Conservation (phyloP, 2,329 filamentous ascomycete species). For the Stachybotrys chartarum region DNA sequence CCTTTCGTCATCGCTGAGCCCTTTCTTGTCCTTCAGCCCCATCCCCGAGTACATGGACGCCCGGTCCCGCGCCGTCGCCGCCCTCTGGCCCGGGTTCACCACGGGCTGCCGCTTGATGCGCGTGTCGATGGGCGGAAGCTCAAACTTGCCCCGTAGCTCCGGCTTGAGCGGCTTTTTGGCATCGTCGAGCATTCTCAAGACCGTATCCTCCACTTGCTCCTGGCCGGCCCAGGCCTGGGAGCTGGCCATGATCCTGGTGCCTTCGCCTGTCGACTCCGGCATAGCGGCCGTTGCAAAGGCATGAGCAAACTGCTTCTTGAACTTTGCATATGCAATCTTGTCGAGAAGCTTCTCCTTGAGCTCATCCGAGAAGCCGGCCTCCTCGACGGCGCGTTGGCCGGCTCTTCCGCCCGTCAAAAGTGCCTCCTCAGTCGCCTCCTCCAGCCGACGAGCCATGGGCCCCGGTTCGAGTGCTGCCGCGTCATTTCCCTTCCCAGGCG, state of each 20-base stretch:
- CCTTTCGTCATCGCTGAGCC: conserved; percentile 63
- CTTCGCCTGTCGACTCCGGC: conserved; percentile 54
- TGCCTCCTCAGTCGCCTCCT: conserved; percentile 57
- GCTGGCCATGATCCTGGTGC: conserved; percentile 60
- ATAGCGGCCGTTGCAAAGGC: conserved; percentile 43
- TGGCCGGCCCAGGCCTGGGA: conserved; percentile 70
- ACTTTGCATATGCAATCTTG: conserved; percentile 48
- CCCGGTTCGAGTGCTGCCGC: conserved; percentile 20
- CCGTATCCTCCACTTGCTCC: conserved; percentile 67
- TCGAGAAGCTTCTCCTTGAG: conserved; percentile 51
- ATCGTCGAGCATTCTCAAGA: conserved; percentile 79
- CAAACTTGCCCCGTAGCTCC: conserved; percentile 37
- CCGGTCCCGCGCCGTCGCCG: conserved; percentile 49
- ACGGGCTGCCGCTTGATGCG: conserved; percentile 33
- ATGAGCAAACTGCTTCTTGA: conserved; percentile 40
- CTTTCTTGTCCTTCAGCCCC: conserved; percentile 38
- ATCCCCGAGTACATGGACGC: conserved; percentile 43
- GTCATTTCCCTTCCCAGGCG: background rate
- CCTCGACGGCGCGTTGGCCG: conserved; percentile 51
- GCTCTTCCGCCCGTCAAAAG: conserved; percentile 51
- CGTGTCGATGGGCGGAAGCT: conserved; percentile 44
- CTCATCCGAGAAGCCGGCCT: conserved; percentile 58
- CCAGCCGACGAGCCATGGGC: conserved; percentile 48
- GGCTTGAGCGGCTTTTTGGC: conserved; percentile 61
- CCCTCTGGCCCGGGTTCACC: conserved; percentile 36